Evolutionary conservation across 208 protist species (phyloP).

Genomic region (Leishmania braziliensis): DNA sequence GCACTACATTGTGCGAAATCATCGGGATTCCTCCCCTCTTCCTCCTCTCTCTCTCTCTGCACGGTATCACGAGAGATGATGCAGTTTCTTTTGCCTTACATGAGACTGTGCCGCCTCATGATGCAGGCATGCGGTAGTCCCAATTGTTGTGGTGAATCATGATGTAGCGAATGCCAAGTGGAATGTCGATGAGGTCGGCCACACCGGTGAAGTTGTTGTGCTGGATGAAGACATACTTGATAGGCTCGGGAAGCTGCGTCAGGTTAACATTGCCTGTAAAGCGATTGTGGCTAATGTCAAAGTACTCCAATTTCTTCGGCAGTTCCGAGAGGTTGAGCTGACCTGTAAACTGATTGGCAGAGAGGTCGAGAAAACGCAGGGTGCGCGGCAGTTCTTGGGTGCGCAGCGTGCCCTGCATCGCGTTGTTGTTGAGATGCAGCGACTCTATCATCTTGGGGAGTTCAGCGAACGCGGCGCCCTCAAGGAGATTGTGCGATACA

Average conservation of each 20-base stretch:
- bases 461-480: neutral
- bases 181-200: conserved; percentile 41
- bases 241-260: conserved; percentile 39
- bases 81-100: neutral
- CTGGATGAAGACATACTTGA: conserved; percentile 40
- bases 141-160: conserved; percentile 61
- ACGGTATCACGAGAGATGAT: too few relatives aligned
- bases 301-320: conserved; percentile 16
- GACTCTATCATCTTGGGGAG: conserved; percentile 13
- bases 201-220: conserved; percentile 47
- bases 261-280: conserved; percentile 38
- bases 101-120: neutral
- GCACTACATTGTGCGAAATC: too few relatives aligned
- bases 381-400: conserved; percentile 16
- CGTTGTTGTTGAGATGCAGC: conserved; percentile 34
- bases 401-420: conserved; percentile 7
- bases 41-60: too few relatives aligned
- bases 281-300: conserved; percentile 46
- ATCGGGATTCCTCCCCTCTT: too few relatives aligned
- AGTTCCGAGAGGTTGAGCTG: conserved; percentile 19
- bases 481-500: conserved; percentile 32
- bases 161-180: conserved; percentile 39
- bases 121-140: conserved; percentile 39
- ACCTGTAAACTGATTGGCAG: conserved; percentile 25
- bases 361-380: conserved; percentile 30